Evolutionary conservation across 352 stramenopile genomes (phyloP), one percentile per base, ranked within the genome.

Genomic region (Pythium rhizo-oryzae): DNA sequence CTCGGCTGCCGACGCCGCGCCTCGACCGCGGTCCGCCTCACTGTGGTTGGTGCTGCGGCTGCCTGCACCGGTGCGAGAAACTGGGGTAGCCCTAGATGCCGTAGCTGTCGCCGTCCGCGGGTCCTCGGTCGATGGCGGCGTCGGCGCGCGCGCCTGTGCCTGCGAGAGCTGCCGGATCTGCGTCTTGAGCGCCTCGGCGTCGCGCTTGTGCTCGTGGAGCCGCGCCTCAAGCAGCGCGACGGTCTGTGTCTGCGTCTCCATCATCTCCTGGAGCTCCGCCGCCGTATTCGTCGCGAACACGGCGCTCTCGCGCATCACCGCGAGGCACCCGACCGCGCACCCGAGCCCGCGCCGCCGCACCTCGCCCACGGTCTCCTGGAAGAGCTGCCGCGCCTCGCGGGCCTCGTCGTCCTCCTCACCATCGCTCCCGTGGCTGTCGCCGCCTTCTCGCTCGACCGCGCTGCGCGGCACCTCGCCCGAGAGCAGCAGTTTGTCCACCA

Each of bases 221-320:
- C 79, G 79, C 53, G 79, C 76, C 50, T 93, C 85, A 0, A 93
- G 62, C 12, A 77, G 51, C 25, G 85, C 72, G 7, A 93, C 70
- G 0, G 82, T 88, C 43, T 72, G 49, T 18, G 72, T 80, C 62
- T 93, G 85, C 43, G 80, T 85, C 12, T 41, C 64, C 69, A 90
- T 77, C 28, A 81, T 74, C 8, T 92, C 82, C 24, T 92, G 82
- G 5, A 90, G 62, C 54, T 92, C 84, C 8, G 75, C 72, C 0
- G 81, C 76, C 6, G 85, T 80, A 39, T 82, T 89, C 2, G 79
- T 90, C 0, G 82, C 81, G 53, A 87, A 89, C 30, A 91, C 76
- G 4, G 85, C 81, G n/a, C 76, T 91, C 56, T 91, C 81, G n/a
- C 89, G 89, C 64, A 91, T 63, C 18, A 88, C 71, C 8, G 65